Conservation (phyloP, 768 basidiomycete genomes). For the Mycena floridula region DNA sequence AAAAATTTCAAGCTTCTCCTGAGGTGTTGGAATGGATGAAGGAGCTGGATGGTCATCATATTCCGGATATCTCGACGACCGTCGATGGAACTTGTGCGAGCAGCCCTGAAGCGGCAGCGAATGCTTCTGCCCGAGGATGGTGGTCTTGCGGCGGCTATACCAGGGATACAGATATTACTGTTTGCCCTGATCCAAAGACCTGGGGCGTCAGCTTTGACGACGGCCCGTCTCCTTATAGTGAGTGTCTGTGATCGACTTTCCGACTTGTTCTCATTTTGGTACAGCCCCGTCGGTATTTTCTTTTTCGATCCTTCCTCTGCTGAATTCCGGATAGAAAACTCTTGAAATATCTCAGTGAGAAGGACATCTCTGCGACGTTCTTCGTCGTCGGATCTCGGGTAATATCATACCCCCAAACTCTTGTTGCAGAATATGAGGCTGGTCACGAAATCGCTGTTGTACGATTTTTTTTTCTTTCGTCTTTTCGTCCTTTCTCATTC, state of each 20-base stretch:
- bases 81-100: conserved; percentile 61
- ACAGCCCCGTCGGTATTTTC: no score
- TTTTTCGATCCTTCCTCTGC: conserved; percentile 1
- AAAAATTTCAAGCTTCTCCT: conserved; percentile 25
- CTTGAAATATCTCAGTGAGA: conserved; percentile 61
- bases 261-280: no score
- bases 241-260: no score
- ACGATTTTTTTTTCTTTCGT: no score
- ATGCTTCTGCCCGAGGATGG: conserved; percentile 70
- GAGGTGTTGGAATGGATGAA: conserved; percentile 73
- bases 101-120: conserved; percentile 47
- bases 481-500: no score
- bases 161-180: conserved; percentile 52
- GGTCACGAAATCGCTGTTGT: conserved; percentile 78
- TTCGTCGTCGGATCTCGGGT: conserved; percentile 87
- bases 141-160: conserved; percentile 85
- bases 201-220: conserved; percentile 90
- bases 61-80: conserved; percentile 57
- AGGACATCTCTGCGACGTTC: conserved; percentile 76
- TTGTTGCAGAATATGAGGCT: conserved; percentile 75
- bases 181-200: conserved; percentile 60
- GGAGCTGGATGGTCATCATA: conserved; percentile 63
- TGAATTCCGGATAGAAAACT: conserved; percentile 39
- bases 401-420: conserved; percentile 66
- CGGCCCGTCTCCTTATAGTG: conserved; percentile 80